These are phyloP conservation scores for Musa schizocarpa DNA, from an alignment of 176 grass and related monocot genomes.

Conservation along the genomic window DNA sequence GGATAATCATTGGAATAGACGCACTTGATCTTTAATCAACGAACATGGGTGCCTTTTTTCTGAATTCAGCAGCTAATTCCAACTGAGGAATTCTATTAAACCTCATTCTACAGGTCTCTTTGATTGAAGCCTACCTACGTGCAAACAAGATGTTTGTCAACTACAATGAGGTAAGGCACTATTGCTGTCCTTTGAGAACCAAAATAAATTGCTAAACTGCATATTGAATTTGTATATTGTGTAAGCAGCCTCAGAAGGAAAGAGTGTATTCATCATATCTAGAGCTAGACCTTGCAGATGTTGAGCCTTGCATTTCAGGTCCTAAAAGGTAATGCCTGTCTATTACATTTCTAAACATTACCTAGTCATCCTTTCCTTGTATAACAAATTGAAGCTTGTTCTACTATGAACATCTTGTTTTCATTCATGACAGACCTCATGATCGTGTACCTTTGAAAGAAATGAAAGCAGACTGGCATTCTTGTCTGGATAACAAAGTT, in stretches of 20 bases:
- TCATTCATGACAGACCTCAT: slow-evolving; percentile 58
- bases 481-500: slow-evolving; percentile 62
- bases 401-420: neutral
- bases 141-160: slow-evolving; percentile 94
- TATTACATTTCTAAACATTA: neutral
- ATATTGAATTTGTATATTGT: slow-evolving; percentile 6
- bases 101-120: slow-evolving; percentile 42
- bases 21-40: no score
- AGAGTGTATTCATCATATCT: slow-evolving; percentile 78
- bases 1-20: no score
- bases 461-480: slow-evolving; percentile 92
- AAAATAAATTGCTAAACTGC: neutral
- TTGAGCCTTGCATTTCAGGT: slow-evolving; percentile 72
- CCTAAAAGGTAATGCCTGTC: slow-evolving; percentile 59
- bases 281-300: slow-evolving; percentile 61
- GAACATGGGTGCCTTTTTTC: neutral
- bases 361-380: neutral
- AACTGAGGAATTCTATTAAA: neutral
- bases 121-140: slow-evolving; percentile 88
- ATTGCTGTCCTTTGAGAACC: slow-evolving; percentile 10
- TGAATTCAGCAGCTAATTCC: neutral
- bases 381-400: neutral
- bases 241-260: slow-evolving; percentile 60
- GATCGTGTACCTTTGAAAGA: slow-evolving; percentile 80
- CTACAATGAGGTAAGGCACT: slow-evolving; percentile 55